A percentile compares a stretch with the other conserved stretches of the same genome.
Conservation (phyloP, 2,329 filamentous ascomycete genomes). For the Fusarium floridanum region DNA sequence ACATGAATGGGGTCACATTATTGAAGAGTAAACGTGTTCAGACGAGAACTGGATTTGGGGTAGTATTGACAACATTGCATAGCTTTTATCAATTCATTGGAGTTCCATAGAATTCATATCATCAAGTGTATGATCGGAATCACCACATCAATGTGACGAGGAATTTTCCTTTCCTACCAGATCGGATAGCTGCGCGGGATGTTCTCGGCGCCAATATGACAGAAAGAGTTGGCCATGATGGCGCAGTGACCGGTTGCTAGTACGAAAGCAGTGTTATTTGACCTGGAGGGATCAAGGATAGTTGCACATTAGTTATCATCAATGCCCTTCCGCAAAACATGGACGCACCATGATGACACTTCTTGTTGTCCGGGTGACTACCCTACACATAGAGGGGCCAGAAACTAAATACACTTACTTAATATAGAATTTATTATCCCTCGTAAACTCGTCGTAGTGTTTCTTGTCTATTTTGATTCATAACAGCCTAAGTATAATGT, state of each 20-base stretch:
- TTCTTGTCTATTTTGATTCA: not conserved
- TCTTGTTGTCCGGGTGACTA: not conserved
- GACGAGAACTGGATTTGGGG: not conserved
- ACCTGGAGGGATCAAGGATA: not conserved
- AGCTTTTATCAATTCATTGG: not conserved
- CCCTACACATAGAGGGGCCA: not conserved
- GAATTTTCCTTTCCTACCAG: too few relatives aligned
- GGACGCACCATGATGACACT: not conserved
- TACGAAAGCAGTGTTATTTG: not conserved
- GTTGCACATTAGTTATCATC: not conserved
- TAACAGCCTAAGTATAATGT: not conserved
- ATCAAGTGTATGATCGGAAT: not conserved
- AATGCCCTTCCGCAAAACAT: not conserved
- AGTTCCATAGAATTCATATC: not conserved
- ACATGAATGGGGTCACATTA: not conserved
- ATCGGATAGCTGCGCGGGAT: too few relatives aligned
- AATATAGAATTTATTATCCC: not conserved
- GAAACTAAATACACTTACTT: not conserved
- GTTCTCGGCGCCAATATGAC: too few relatives aligned
- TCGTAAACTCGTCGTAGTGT: not conserved
- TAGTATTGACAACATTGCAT: not conserved
- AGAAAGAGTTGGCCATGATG: not conserved
- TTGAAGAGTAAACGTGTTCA: not conserved
- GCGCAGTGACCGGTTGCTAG: too few relatives aligned
- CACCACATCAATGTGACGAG: too few relatives aligned